Percentiles rank a stretch among this genome's conserved stretches.
Evolutionary conservation across 1,284 basidiomycete genomes (phyloP).

Genomic region (Volvariella volvacea): DNA sequence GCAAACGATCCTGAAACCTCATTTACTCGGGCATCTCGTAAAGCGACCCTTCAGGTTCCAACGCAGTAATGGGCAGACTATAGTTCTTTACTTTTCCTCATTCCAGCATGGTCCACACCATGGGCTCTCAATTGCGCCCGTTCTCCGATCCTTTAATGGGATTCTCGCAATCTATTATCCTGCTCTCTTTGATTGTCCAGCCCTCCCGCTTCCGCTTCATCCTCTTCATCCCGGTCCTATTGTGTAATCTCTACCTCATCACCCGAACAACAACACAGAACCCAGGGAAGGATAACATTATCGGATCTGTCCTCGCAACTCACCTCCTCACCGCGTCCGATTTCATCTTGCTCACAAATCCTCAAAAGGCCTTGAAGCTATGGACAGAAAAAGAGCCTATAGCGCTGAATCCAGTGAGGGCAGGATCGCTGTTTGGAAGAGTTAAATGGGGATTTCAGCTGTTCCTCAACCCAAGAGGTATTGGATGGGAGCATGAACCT

Average conservation of each 20-base stretch:
- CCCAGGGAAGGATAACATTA: slow-evolving; percentile 1
- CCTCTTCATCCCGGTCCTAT: not conserved
- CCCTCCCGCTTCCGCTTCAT: not conserved
- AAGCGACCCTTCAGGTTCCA: too few relatives aligned
- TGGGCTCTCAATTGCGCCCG: too few relatives aligned
- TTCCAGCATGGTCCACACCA: too few relatives aligned
- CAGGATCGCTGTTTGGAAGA: slow-evolving; percentile 8
- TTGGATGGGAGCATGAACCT: slow-evolving; percentile 19
- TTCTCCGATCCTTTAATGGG: not conserved
- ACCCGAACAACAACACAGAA: not conserved
- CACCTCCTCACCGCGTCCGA: slow-evolving; percentile 5
- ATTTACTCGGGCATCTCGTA: too few relatives aligned
- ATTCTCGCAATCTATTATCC: not conserved
- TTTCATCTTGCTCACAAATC: slow-evolving; percentile 4
- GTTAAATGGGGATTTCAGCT: slow-evolving; percentile 14
- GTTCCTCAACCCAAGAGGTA: slow-evolving; percentile 15
- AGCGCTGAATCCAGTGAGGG: not conserved
- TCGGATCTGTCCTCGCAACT: slow-evolving; percentile 2
- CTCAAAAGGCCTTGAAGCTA: not conserved
- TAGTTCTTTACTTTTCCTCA: too few relatives aligned
- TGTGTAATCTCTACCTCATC: not conserved
- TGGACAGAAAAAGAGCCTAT: not conserved
- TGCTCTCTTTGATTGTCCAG: not conserved
- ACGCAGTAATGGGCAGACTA: too few relatives aligned
- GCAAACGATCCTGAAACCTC: too few relatives aligned